Evolutionary conservation across 2,329 filamentous ascomycete genomes (phyloP).

Genomic region (Leptographium lundbergii): DNA sequence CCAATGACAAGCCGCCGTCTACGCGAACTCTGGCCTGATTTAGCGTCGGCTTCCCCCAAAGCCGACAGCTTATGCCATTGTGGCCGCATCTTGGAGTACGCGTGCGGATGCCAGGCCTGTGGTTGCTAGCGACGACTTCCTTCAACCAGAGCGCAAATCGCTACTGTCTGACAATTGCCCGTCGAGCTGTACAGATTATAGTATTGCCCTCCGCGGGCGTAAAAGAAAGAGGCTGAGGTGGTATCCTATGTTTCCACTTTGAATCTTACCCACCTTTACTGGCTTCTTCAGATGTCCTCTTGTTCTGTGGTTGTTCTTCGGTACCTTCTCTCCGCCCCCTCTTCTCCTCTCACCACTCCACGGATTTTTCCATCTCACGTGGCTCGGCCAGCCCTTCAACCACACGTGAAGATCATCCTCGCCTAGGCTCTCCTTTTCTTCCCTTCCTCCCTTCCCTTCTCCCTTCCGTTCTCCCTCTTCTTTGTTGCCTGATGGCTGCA

Average conservation of each 20-base stretch:
- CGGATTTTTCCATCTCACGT: background rate
- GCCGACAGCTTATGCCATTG: background rate
- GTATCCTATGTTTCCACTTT: background rate
- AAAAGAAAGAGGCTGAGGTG: background rate
- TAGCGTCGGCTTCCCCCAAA: background rate
- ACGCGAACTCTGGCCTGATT: background rate
- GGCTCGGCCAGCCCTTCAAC: background rate
- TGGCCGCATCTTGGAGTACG: background rate
- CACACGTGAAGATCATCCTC: background rate
- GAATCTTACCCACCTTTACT: background rate
- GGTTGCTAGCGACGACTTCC: background rate
- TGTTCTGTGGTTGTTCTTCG: background rate
- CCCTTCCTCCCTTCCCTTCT: background rate
- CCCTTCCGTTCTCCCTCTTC: background rate
- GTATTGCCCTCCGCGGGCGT: background rate
- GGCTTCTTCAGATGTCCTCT: background rate
- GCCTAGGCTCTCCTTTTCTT: background rate
- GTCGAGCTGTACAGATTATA: no score
- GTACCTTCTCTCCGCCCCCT: background rate
- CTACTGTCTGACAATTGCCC: background rate
- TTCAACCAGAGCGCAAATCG: background rate
- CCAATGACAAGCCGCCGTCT: background rate
- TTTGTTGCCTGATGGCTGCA: background rate
- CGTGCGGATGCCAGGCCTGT: background rate
- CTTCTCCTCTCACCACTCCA: background rate